phyloP scores from a whole-genome alignment of 768 basidiomycete genomes.

The Lentinula sp. region DNA sequence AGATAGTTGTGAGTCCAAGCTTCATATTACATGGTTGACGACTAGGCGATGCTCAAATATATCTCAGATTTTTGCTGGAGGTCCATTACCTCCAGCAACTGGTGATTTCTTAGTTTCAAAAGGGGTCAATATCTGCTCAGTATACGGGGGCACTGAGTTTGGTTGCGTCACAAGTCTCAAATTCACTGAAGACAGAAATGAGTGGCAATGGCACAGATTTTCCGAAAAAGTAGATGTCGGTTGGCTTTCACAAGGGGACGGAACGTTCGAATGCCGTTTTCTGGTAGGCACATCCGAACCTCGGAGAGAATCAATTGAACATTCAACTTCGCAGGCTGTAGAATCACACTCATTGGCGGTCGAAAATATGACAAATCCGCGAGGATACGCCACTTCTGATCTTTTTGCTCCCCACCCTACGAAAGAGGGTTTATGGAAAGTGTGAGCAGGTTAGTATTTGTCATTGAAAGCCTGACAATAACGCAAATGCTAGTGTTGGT shows the following conservation, averaged over 20 bases:
- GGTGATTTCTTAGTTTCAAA: slow-evolving; percentile 26
- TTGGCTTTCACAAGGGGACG: slow-evolving; percentile 32
- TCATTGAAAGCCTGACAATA: neutral
- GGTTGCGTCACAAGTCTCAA: slow-evolving; percentile 11
- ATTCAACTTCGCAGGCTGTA: slow-evolving; percentile 16
- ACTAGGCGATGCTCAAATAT: neutral
- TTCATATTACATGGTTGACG: neutral
- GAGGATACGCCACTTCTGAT: slow-evolving; percentile 39
- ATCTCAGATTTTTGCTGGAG: slow-evolving; percentile 17
- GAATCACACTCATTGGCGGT: slow-evolving; percentile 25
- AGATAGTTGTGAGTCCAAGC: slow-evolving; percentile 21
- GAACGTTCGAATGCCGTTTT: slow-evolving; percentile 30
- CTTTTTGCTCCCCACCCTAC: slow-evolving; percentile 37
- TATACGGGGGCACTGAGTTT: slow-evolving; percentile 35
- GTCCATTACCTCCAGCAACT: slow-evolving; percentile 26
- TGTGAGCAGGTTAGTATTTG: neutral
- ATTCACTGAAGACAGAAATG: slow-evolving; percentile 5
- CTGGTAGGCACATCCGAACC: slow-evolving; percentile 19
- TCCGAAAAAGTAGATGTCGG: slow-evolving; percentile 18
- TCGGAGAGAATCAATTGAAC: neutral
- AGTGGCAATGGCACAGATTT: slow-evolving; percentile 26
- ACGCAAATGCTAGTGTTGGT: slow-evolving; percentile 17
- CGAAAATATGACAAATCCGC: slow-evolving; percentile 23
- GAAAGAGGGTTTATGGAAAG: slow-evolving; percentile 32
- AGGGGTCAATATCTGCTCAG: slow-evolving; percentile 24